phyloP scores from a whole-genome alignment of 176 grass and related monocot species.

The Panicum miliaceum region DNA sequence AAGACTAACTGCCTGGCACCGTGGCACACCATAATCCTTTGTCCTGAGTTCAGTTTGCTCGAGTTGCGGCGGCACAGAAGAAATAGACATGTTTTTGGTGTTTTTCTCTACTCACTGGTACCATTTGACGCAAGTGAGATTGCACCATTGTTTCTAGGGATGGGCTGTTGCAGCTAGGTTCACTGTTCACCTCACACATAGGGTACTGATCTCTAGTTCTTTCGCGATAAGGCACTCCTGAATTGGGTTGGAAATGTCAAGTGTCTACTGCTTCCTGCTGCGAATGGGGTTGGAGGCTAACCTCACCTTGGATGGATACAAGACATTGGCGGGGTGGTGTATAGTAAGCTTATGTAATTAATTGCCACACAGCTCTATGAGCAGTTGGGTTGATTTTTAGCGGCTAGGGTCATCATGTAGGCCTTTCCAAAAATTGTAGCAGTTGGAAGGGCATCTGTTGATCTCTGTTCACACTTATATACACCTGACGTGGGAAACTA shows the following conservation, averaged over 20 bases:
- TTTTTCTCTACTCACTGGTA: constrained; percentile 22
- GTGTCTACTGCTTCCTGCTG: background rate
- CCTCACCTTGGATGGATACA: constrained; percentile 26
- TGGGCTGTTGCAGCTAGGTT: background rate
- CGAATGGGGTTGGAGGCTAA: background rate
- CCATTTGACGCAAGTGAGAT: background rate
- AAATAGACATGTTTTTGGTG: background rate
- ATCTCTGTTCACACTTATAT: background rate
- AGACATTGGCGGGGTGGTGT: constrained; percentile 34
- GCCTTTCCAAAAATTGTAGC: constrained; percentile 33
- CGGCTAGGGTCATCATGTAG: background rate
- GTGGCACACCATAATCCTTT: background rate
- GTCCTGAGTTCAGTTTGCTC: background rate
- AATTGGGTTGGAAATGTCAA: background rate
- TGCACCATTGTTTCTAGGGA: constrained; percentile 12
- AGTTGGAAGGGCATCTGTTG: constrained; percentile 8
- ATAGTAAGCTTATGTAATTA: constrained; percentile 42
- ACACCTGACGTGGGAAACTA: background rate
- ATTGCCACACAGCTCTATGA: background rate
- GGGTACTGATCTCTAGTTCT: background rate
- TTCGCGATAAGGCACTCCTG: background rate
- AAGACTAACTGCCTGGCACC: background rate
- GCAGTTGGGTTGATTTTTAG: background rate
- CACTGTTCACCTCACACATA: background rate
- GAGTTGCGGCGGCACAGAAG: background rate